Evolutionary conservation across 2,329 filamentous ascomycete genomes (phyloP).

Genomic region (Gaeumannomyces sp.): DNA sequence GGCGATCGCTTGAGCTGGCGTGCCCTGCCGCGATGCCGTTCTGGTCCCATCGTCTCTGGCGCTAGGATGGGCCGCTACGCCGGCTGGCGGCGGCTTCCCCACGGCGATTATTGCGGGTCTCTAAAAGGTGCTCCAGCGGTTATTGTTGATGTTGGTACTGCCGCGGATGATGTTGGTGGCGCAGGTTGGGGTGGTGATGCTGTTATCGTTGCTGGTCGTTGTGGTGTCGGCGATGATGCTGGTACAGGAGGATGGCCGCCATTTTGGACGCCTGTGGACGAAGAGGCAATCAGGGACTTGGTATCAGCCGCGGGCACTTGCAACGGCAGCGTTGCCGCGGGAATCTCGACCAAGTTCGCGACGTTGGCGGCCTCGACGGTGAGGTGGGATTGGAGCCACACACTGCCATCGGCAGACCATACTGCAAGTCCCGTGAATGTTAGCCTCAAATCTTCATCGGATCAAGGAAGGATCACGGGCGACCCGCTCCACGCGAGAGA

Average conservation of each 20-base stretch:
- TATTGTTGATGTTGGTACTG: no score
- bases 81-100: conserved; percentile 32
- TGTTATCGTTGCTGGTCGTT: background rate
- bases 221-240: background rate
- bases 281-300: background rate
- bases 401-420: conserved; percentile 29
- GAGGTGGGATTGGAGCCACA: conserved; percentile 32
- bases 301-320: background rate
- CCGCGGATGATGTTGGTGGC: no score
- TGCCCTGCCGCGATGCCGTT: conserved; percentile 11
- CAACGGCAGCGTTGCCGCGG: conserved; percentile 10
- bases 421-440: conserved; percentile 22
- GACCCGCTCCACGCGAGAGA: background rate
- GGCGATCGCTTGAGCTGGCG: background rate
- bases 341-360: conserved; percentile 36
- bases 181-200: background rate
- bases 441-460: background rate
- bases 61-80: conserved; percentile 22
- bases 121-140: conserved; percentile 35
- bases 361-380: conserved; percentile 44
- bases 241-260: no score
- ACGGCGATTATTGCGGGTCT: conserved; percentile 79
- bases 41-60: conserved; percentile 24
- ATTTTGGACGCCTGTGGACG: background rate
- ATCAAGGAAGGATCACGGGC: background rate